Evolutionary conservation across 345 rosid species (phyloP), one percentile per base, ranked within the genome.

Genomic region (Passiflora organensis): DNA sequence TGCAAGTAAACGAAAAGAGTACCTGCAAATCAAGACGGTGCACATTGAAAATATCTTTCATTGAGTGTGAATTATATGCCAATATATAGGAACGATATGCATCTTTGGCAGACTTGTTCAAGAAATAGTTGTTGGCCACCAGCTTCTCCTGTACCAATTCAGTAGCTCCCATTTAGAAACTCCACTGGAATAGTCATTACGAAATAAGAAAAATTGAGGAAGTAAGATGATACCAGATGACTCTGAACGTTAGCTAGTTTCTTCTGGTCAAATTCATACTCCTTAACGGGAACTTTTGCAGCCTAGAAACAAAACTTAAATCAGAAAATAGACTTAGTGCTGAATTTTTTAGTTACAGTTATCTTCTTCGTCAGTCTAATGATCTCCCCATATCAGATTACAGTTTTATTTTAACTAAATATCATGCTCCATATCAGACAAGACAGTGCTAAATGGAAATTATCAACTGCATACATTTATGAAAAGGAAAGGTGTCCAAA

Each of bases 21-120:
- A 93, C 99, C 97, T 86, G 91, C 43, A 86, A 72, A 78, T 93
- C 95, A 0, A 93, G 96, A 36, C 89, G 82, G 64, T 93, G 97
- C 51, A 93, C 99, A 60, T 89, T 93, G 63, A 89, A 89, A 48
- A 81, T 89, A 63, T 89, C 95, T 72, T 94, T 89, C 84, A 87
- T 80, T 2, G 95, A 81, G 69, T 94, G 97, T n/a, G 96, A 93
- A 70, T 93, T 89, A 65, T 93, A 93, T 6, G 99, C 89, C 66
- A 87, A 64, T 23, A 86, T 85, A 70, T 93, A 93, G 20, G 96
- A 89, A 24, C 96, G 58, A 63, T 93, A 89, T 2, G 99, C 99
- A n/a, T 87, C 97, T 76, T 83, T 89, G 55, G 99, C 99, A 9
- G 86, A 79, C 76, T 71, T 81, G 80, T 94, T 94, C 67, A 87